These are phyloP conservation scores for Sophora flavescens DNA, from an alignment of 306 rosid species.

Conservation along the genomic window DNA sequence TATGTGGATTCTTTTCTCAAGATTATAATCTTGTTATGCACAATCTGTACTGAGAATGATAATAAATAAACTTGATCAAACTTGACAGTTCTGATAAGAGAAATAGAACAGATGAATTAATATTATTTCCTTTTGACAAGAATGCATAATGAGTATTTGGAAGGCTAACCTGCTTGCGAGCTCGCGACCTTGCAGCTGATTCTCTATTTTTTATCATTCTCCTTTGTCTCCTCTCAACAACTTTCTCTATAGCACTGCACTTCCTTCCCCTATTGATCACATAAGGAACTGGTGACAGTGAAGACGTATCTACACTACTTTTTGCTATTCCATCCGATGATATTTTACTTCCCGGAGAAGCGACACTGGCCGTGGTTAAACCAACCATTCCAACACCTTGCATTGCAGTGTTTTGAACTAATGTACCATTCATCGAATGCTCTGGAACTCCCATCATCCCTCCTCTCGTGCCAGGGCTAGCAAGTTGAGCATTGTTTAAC, in stretches of 20 bases:
- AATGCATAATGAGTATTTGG: slow-evolving; percentile 11
- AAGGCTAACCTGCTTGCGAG: slow-evolving; percentile 89
- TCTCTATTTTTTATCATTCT: slow-evolving; percentile 98
- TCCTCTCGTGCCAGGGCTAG: slow-evolving; percentile 59
- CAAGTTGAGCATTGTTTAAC: slow-evolving; percentile 63
- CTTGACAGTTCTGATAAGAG: slow-evolving; percentile 1
- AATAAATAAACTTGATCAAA: background rate
- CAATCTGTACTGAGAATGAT: slow-evolving; percentile 7
- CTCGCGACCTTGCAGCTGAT: slow-evolving; percentile 97
- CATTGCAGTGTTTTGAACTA: slow-evolving; percentile 52
- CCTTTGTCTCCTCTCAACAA: slow-evolving; percentile 93
- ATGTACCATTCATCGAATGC: slow-evolving; percentile 58
- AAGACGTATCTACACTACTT: slow-evolving; percentile 47
- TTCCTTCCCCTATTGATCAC: slow-evolving; percentile 76
- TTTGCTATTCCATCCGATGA: slow-evolving; percentile 64
- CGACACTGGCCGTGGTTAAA: slow-evolving; percentile 53
- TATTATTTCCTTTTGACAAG: background rate
- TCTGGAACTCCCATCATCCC: slow-evolving; percentile 56
- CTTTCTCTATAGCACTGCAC: slow-evolving; percentile 69
- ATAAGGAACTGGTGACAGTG: slow-evolving; percentile 76
- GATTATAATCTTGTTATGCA: slow-evolving; percentile 5
- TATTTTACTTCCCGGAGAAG: slow-evolving; percentile 63
- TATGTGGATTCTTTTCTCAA: background rate
- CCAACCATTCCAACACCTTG: slow-evolving; percentile 57
- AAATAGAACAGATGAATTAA: background rate